phyloP scores from a whole-genome alignment of 805 yeast genomes.

The Myxozyma mucilagina region DNA sequence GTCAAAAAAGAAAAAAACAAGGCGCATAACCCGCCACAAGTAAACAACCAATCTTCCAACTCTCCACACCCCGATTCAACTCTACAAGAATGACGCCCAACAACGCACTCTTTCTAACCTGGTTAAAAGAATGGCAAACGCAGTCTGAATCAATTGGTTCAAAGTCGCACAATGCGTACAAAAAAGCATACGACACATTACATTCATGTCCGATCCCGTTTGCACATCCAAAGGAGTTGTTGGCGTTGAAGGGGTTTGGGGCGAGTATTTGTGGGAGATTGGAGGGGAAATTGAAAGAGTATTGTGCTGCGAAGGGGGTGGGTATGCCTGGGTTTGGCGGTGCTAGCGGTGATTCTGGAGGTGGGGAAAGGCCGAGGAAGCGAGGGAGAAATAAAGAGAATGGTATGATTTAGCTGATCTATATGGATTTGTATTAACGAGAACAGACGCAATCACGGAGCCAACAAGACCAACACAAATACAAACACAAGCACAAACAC shows the following conservation, averaged over 20 bases:
- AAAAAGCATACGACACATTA: conserved; percentile 58
- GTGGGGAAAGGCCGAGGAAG: not conserved
- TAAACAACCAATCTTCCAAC: not conserved
- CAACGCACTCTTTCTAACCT: conserved; percentile 21
- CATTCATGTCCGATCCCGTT: conserved; percentile 49
- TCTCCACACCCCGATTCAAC: no score
- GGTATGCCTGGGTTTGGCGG: conserved; percentile 45
- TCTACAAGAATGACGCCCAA: not conserved
- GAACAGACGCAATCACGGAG: no score
- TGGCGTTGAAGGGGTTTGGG: conserved; percentile 67
- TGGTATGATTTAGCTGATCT: not conserved
- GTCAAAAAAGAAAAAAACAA: no score
- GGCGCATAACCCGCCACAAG: not conserved
- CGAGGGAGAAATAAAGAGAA: not conserved
- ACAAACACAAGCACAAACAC: not conserved
- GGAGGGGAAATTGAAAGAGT: conserved; percentile 47
- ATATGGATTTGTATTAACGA: not conserved
- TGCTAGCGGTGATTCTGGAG: not conserved
- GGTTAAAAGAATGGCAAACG: conserved; percentile 25
- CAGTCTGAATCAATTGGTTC: conserved; percentile 42
- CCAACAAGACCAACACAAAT: conserved; percentile 31
- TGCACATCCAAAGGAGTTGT: conserved; percentile 57
- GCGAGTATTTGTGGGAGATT: conserved; percentile 60
- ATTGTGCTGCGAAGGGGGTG: conserved; percentile 59
- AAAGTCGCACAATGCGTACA: conserved; percentile 54